These are phyloP conservation scores for Cyberlindnera veronae DNA, from an alignment of 805 yeast species.

Conservation along the genomic window DNA sequence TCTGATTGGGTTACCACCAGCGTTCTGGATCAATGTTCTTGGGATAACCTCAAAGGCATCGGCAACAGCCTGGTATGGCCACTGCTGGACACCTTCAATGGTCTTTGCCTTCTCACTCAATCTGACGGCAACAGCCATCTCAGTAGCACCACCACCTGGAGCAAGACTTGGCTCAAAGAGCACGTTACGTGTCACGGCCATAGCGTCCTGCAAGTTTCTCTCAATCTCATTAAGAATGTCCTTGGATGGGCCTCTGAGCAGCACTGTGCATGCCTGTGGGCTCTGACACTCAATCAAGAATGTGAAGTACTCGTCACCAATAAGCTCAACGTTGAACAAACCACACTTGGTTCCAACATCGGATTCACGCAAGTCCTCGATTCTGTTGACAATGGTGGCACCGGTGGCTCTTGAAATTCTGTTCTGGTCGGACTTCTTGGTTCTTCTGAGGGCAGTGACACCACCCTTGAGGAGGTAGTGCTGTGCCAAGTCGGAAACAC, in stretches of 20 bases:
- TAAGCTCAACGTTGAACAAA: slow-evolving; percentile 84
- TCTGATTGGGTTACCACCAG: slow-evolving; percentile 96
- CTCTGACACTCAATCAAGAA: slow-evolving; percentile 74
- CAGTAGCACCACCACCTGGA: slow-evolving; percentile 99
- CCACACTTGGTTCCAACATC: slow-evolving; percentile 92
- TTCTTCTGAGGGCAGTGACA: slow-evolving; percentile 89
- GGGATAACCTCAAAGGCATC: slow-evolving; percentile 99
- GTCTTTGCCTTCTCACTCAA: slow-evolving; percentile 87
- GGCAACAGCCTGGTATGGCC: slow-evolving; percentile 99
- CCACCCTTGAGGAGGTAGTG: slow-evolving; percentile 93
- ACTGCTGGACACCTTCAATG: slow-evolving; percentile 92
- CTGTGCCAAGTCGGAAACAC: slow-evolving; percentile 96
- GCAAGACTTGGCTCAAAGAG: slow-evolving; percentile 90
- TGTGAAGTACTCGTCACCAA: slow-evolving; percentile 96
- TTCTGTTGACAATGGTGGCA: slow-evolving; percentile 93
- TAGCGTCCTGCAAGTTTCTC: slow-evolving; percentile 95
- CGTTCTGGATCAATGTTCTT: slow-evolving; percentile 93
- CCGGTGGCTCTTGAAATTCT: slow-evolving; percentile 97
- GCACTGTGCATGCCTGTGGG: slow-evolving; percentile 90
- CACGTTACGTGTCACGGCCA: slow-evolving; percentile 96
- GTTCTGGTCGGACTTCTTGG: slow-evolving; percentile 91
- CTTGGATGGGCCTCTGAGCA: slow-evolving; percentile 94
- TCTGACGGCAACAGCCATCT: slow-evolving; percentile 93
- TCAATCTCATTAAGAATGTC: slow-evolving; percentile 95
- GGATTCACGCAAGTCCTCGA: slow-evolving; percentile 87